These are phyloP conservation scores for Penicillium digitatum DNA, from an alignment of 2,329 filamentous ascomycete genomes.

Conservation along the genomic window DNA sequence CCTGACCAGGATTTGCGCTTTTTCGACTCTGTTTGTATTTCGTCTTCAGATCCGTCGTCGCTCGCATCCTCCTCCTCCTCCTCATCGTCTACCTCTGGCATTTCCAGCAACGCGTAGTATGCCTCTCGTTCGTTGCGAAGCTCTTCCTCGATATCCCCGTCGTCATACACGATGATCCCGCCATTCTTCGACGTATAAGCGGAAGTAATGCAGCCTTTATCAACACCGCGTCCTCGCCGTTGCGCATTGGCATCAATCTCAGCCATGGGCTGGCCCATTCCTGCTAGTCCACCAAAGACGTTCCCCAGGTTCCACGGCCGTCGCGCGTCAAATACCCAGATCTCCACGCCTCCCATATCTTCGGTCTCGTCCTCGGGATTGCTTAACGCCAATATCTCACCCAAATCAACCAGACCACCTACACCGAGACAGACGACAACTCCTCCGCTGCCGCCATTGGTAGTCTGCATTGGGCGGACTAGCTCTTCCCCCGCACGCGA, in stretches of 20 bases:
- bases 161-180: slow-evolving; percentile 90
- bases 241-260: slow-evolving; percentile 39
- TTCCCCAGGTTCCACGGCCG: slow-evolving; percentile 94
- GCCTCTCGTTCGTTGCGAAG: slow-evolving; percentile 70
- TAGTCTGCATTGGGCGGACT: slow-evolving; percentile 80
- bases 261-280: slow-evolving; percentile 49
- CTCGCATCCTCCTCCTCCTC: slow-evolving; percentile 63
- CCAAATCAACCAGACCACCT: slow-evolving; percentile 84
- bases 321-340: slow-evolving; percentile 90
- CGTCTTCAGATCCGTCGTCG: slow-evolving; percentile 56
- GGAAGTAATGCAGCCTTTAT: slow-evolving; percentile 66
- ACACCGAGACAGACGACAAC: slow-evolving; percentile 90
- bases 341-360: slow-evolving; percentile 76
- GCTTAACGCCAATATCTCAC: slow-evolving; percentile 71
- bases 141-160: slow-evolving; percentile 89
- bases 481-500: slow-evolving; percentile 72
- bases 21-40: slow-evolving; percentile 46
- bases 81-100: slow-evolving; percentile 85
- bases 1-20: slow-evolving; percentile 80
- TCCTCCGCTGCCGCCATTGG: slow-evolving; percentile 77
- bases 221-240: slow-evolving; percentile 62
- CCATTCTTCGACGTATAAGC: slow-evolving; percentile 74
- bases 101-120: slow-evolving; percentile 78
- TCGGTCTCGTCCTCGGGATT: slow-evolving; percentile 61
- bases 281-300: slow-evolving; percentile 73